These are phyloP conservation scores for Ganoderma lingzhi DNA, from an alignment of 1,284 basidiomycete species.

Conservation along the genomic window DNA sequence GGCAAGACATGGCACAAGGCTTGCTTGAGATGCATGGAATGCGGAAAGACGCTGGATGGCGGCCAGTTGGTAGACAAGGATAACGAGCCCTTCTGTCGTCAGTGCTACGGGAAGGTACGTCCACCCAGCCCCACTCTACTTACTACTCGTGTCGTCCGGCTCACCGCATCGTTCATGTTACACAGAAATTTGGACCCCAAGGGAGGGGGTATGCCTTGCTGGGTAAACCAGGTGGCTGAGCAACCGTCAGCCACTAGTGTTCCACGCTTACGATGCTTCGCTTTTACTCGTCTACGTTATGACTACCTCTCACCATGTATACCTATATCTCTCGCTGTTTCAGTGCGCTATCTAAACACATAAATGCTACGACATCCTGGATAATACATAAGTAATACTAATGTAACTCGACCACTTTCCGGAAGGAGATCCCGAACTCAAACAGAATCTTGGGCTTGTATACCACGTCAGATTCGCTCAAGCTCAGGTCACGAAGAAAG, in stretches of 20 bases:
- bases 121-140: neutral
- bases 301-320: neutral
- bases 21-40: constrained; percentile 78
- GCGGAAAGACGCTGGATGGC: constrained; percentile 71
- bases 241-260: neutral
- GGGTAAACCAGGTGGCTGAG: constrained; percentile 62
- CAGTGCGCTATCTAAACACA: neutral
- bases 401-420: no score
- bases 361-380: neutral
- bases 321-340: neutral
- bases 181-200: constrained; percentile 63
- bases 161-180: constrained; percentile 45
- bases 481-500: neutral
- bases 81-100: constrained; percentile 70
- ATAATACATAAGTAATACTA: neutral
- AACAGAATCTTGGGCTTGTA: neutral
- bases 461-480: neutral
- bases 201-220: constrained; percentile 78
- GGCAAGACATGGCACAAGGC: constrained; percentile 80
- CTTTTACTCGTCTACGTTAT: neutral
- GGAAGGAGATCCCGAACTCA: neutral
- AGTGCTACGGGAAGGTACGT: constrained; percentile 77
- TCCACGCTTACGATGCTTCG: neutral
- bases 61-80: constrained; percentile 77
- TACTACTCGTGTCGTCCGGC: neutral